Base-by-base conservation (phyloP, 2,329 filamentous ascomycete genomes). In the Aspergillus calidoustus region DNA sequence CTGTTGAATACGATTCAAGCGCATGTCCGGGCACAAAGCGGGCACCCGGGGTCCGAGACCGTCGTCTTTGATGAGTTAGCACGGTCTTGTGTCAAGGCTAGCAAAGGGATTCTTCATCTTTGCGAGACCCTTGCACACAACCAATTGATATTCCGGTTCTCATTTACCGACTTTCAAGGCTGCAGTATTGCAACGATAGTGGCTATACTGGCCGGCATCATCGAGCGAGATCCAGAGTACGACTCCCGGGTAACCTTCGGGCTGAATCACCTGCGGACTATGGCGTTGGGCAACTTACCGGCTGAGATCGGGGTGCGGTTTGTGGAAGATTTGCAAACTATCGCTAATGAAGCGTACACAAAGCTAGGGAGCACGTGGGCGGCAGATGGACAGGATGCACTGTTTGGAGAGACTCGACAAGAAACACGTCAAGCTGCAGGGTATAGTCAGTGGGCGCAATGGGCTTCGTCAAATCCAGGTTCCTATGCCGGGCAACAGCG, bases 111-210 rank as follows among this genome's bases (percentile, higher is more conserved):
- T 11, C 17, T 52, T 6, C 28, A 28, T 7, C 30, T 52, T 19
- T 55, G 23, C 41, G 53, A 55, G 17, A 69, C 58, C 3, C 52
- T 78, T 17, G 66, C 60, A 3, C 67, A 68, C 3, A 76, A 76
- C 8, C 22, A 47, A 15, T 17, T 55, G 7, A 71, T 74, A n/a
- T 72, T 73, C 2, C 69, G 72, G 0, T 78, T 78, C 52, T 78
- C 76, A 0, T 78, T 78, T 51, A 77, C 76, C 4, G 76, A 78
- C 62, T 78, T 78, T 23, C 76, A 78, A 54, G 76, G 74, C 13
- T 77, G 76, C 59, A 78, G 76, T 43, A 76, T 74, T 17, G 76
- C 76, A 4, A 77, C 74, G 1, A 77, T 77, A 25, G 71, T 78
- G 15, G 30, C 49, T 15, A 52, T 52, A 11, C 63, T 78, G 2